Base-by-base conservation (phyloP, 768 basidiomycete genomes). In the Mycena metata region DNA sequence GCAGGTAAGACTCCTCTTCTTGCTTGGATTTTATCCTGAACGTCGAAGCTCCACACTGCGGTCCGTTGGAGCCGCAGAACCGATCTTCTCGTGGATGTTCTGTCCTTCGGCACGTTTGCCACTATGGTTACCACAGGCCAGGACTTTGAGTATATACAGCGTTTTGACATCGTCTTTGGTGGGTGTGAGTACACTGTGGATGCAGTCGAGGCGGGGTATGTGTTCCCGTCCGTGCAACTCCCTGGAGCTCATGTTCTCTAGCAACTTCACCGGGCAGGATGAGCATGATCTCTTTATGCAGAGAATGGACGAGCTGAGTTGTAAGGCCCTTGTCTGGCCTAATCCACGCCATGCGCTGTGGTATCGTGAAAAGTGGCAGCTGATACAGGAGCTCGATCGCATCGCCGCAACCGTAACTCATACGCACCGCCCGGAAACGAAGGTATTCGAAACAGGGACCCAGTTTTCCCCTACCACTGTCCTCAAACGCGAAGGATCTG, bases 271-370 rank as follows among this genome's bases (percentile, higher is more conserved):
- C 16, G 17, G 43, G 43, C 43, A 45, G 43, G 43, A 45, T 45
- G 43, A 45, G 43, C 43, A 45, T 45, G 43, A 45, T 45, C 43
- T 45, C 43, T 45, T 45, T 19, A 45, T 45, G 43, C 43, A 45
- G 43, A 45, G 43, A 45, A 45, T 45, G 17, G 43, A 45, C 16
- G 17, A 45, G 43, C 43, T 45, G 17, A 45, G 43, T 45, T 45
- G 43, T 17, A 45, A 45, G 43, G 43, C 43, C 43, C 17, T 45
- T 45, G 43, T n/a, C n/a, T n/a, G n/a, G n/a, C n/a, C n/a, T n/a
- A n/a, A n/a, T n/a, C n/a, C n/a, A n/a, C n/a, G n/a, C 43, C 17
- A 45, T 45, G 17, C 17, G 43, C 16, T 45, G 43, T 45, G 43
- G 43, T 45, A 45, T 45, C 43, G 17, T 45, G 43, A 45, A 45